These are phyloP conservation scores for Hypsizygus ulmarius DNA, from an alignment of 1,284 basidiomycete species.

Conservation along the genomic window DNA sequence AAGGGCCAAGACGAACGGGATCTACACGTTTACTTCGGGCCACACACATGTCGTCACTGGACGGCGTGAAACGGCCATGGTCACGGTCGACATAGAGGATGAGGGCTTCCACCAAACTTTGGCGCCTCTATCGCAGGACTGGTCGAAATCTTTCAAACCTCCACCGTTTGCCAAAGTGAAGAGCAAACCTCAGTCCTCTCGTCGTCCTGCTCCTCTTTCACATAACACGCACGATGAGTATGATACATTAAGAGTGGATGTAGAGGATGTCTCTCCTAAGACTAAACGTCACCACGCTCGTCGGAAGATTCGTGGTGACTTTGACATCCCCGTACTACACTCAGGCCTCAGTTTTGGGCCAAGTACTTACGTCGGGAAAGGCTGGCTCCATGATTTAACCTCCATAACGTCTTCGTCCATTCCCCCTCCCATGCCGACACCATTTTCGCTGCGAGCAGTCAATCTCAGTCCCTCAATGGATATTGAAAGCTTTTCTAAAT, in stretches of 20 bases:
- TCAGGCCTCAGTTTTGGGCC: slow-evolving; percentile 48
- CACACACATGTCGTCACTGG: slow-evolving; percentile 33
- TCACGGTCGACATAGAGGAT: slow-evolving; percentile 39
- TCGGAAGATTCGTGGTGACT: slow-evolving; percentile 40
- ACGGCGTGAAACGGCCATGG: slow-evolving; percentile 27
- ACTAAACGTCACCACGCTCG: not conserved
- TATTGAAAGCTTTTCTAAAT: slow-evolving; percentile 33
- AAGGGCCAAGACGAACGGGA: slow-evolving; percentile 24
- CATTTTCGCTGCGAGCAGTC: slow-evolving; percentile 35
- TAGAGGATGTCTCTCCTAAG: too few relatives aligned
- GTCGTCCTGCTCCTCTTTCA: not conserved
- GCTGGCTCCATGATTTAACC: slow-evolving; percentile 55
- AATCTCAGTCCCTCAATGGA: slow-evolving; percentile 40
- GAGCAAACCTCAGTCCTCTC: not conserved
- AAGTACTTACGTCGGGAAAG: slow-evolving; percentile 53
- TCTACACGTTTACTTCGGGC: slow-evolving; percentile 31
- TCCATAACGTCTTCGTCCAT: slow-evolving; percentile 30
- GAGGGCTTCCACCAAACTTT: slow-evolving; percentile 42
- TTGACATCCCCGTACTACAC: slow-evolving; percentile 46
- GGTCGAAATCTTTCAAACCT: slow-evolving; percentile 17
- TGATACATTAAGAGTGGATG: too few relatives aligned
- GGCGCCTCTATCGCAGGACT: slow-evolving; percentile 30
- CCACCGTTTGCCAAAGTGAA: slow-evolving; percentile 6
- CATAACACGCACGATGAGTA: too few relatives aligned
- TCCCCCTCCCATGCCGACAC: slow-evolving; percentile 24